Evolutionary conservation across 176 grass and related monocot species (phyloP).

Genomic region (Musa beccarii): DNA sequence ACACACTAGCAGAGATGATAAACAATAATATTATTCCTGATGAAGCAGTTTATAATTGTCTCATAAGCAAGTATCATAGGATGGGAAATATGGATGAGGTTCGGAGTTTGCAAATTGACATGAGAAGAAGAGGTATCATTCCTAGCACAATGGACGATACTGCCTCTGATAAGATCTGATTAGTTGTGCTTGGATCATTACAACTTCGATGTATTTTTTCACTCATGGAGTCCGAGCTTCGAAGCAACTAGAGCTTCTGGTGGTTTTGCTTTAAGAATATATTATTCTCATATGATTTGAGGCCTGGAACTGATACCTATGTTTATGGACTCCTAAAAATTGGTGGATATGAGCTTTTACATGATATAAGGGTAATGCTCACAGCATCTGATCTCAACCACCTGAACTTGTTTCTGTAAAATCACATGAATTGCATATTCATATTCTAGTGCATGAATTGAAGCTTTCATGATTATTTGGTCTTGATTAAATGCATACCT

Average conservation of each 20-base stretch:
- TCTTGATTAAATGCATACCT: neutral
- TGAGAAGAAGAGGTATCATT: conserved; percentile 35
- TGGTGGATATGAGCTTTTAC: neutral
- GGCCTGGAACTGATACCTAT: neutral
- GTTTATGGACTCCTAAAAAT: neutral
- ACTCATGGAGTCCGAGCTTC: neutral
- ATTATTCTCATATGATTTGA: neutral
- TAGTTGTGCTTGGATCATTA: neutral
- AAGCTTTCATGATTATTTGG: neutral
- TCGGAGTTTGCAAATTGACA: conserved; percentile 56
- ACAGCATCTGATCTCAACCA: neutral
- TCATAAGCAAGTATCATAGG: conserved; percentile 71
- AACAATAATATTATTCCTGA: conserved; percentile 68
- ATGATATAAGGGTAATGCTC: neutral
- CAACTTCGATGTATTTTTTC: neutral
- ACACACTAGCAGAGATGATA: conserved; percentile 64
- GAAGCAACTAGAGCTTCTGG: neutral
- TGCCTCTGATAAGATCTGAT: conserved; percentile 22
- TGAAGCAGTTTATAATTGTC: conserved; percentile 56
- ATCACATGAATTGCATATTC: neutral
- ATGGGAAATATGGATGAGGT: conserved; percentile 58
- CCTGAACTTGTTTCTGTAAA: neutral
- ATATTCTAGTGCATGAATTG: neutral
- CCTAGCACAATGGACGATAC: conserved; percentile 31
- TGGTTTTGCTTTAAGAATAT: neutral